Evolutionary conservation across 768 basidiomycete species (phyloP).

Genomic region (Dioszegia aurantiaca): DNA sequence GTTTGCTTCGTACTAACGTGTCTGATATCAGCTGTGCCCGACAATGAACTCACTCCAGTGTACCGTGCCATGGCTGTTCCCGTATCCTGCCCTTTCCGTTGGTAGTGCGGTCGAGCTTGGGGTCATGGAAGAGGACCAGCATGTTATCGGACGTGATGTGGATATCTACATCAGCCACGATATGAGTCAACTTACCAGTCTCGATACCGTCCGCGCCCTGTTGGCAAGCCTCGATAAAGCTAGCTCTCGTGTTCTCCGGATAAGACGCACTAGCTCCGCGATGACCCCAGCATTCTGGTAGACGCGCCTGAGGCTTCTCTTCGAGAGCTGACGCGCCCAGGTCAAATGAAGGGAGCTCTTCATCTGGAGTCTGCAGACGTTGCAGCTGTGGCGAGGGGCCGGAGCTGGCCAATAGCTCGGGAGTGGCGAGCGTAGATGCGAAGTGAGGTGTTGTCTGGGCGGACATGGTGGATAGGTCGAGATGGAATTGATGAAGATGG

Average conservation of each 20-base stretch:
- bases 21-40: slow-evolving; percentile 44
- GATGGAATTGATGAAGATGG: not conserved
- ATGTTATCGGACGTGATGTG: slow-evolving; percentile 84
- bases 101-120: slow-evolving; percentile 81
- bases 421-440: not conserved
- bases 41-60: slow-evolving; percentile 44
- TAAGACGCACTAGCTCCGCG: slow-evolving; percentile 70
- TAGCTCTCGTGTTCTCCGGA: slow-evolving; percentile 85
- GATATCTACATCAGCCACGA: slow-evolving; percentile 67
- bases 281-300: slow-evolving; percentile 76
- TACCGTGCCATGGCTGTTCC: slow-evolving; percentile 69
- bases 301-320: not conserved
- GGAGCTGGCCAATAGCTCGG: slow-evolving; percentile 9
- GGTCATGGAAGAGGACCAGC: slow-evolving; percentile 95
- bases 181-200: slow-evolving; percentile 62
- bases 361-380: slow-evolving; percentile 9
- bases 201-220: slow-evolving; percentile 97
- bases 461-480: not conserved
- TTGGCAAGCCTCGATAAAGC: slow-evolving; percentile 89
- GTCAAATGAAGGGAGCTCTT: slow-evolving; percentile 15
- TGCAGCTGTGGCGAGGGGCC: slow-evolving; percentile 9
- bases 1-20: slow-evolving; percentile 73
- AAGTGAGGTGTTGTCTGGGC: too few relatives aligned
- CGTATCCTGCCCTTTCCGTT: slow-evolving; percentile 66
- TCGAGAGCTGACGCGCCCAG: slow-evolving; percentile 4